Percentiles rank a stretch among this genome's conserved stretches.
phyloP scores from a whole-genome alignment of 2,329 filamentous ascomycete species.

The Colletotrichum spaethianum region DNA sequence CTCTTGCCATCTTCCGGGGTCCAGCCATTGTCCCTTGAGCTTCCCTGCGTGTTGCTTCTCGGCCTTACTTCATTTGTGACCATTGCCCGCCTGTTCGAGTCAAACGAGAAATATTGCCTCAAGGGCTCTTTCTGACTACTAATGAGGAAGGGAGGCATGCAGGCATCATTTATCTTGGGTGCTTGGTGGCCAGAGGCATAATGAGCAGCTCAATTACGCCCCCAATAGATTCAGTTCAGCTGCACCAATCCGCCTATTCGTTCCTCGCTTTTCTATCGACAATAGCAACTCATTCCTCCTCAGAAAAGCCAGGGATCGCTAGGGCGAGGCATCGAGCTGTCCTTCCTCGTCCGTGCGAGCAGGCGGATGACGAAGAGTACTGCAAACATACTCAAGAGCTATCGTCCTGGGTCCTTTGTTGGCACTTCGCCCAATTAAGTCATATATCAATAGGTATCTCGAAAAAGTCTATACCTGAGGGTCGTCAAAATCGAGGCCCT shows the following conservation, averaged over 20 bases:
- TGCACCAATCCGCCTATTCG: too few relatives aligned
- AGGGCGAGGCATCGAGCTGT: too few relatives aligned
- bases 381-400: too few relatives aligned
- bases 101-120: background rate
- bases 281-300: too few relatives aligned
- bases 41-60: background rate
- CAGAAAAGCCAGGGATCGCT: too few relatives aligned
- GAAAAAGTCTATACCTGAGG: background rate
- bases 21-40: background rate
- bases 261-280: too few relatives aligned
- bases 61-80: background rate
- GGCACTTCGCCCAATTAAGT: background rate
- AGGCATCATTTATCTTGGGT: background rate
- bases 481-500: background rate
- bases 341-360: too few relatives aligned
- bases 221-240: too few relatives aligned
- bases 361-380: too few relatives aligned
- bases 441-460: slow-evolving; percentile 3
- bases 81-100: background rate
- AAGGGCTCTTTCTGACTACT: background rate
- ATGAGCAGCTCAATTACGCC: too few relatives aligned
- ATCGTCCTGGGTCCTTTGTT: background rate
- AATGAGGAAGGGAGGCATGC: background rate
- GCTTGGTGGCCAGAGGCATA: too few relatives aligned
- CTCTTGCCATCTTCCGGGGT: background rate